Base-by-base conservation (phyloP, 441 rosid species). In the Mallotus japonicus region DNA sequence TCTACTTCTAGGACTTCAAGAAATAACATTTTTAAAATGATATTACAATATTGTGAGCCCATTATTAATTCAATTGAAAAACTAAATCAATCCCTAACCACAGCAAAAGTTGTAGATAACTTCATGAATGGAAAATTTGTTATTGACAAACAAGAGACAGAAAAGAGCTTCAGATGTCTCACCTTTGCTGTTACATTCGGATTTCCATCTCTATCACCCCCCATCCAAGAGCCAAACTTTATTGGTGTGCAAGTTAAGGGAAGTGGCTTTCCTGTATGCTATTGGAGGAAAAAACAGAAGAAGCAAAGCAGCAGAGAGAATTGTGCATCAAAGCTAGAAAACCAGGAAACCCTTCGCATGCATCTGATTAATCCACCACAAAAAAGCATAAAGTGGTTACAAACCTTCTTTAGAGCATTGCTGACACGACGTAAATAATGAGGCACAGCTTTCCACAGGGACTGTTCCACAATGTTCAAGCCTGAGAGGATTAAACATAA, bases 171-270 rank as follows among this genome's bases (percentile, higher is more conserved):
- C n/a, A 68, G 76, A 75, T 75, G 66, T 60, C 83, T 84, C 75
- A 89, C 98, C 92, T 94, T 92, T 65, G 98, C 88, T 24, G 97
- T 94, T 58, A 94, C 97, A 86, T 87, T 94, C 47, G 98, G 98
- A 83, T 93, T 93, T 82, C 98, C 98, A 87, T 92, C 97, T 84
- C 97, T 90, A 76, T 93, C 98, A 81, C 97, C 98, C 71, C 97
- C 98, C 98, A 93, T 93, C 98, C 97, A 92, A 76, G 97, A 92
- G 44, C 98, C 98, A 78, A 93, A 90, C 76, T 84, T 92, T 80
- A 93, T 93, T 10, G 98, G 98, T 5, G 98, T 89, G 85, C 96
- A 88, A 79, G 93, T 93, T 74, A 92, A 87, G 62, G 98, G 98
- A 76, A 93, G 95, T 40, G 96, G 85, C 78, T 83, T 87, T 75